Evolutionary conservation across 495 filamentous ascomycete species (phyloP).

Genomic region (Aspergillus sparsus): DNA sequence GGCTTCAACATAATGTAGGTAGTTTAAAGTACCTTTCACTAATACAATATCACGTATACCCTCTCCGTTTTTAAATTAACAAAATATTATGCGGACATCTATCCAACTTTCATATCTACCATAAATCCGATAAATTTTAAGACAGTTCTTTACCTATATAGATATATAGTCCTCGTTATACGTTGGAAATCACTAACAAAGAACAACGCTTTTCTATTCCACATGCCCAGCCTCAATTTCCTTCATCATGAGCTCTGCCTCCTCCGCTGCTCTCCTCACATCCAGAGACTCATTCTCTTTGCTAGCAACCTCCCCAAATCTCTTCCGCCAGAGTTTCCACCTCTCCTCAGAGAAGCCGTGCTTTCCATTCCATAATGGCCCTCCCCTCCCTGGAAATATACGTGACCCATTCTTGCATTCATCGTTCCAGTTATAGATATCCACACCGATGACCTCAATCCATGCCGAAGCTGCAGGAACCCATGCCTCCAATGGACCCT

Average conservation of each 20-base stretch:
- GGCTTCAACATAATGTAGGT: too few species aligned
- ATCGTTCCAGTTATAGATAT: conserved; percentile 15
- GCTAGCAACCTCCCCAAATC: conserved; percentile 17
- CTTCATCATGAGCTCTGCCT: conserved; percentile 16
- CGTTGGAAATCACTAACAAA: too few species aligned
- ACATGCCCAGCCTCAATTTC: conserved; percentile 18
- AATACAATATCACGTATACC: too few species aligned
- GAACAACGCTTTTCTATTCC: too few species aligned
- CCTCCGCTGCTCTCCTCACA: conserved; percentile 2
- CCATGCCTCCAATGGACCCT: conserved; percentile 1
- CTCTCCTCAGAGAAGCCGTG: conserved; percentile 22
- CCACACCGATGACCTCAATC: conserved; percentile 17
- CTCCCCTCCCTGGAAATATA: conserved; percentile 13
- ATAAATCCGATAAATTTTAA: too few species aligned
- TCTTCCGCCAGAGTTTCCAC: conserved; percentile 22
- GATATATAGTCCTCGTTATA: too few species aligned
- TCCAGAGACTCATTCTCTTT: not conserved
- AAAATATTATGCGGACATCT: too few species aligned
- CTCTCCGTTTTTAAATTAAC: too few species aligned
- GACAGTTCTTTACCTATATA: too few species aligned
- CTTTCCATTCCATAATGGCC: conserved; percentile 22
- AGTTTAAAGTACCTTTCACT: too few species aligned
- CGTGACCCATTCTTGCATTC: conserved; percentile 5
- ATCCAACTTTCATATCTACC: too few species aligned
- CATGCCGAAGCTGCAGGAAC: conserved; percentile 15